Evolutionary conservation across 2,329 filamentous ascomycete genomes (phyloP).

Genomic region (Albifimbria verrucaria): DNA sequence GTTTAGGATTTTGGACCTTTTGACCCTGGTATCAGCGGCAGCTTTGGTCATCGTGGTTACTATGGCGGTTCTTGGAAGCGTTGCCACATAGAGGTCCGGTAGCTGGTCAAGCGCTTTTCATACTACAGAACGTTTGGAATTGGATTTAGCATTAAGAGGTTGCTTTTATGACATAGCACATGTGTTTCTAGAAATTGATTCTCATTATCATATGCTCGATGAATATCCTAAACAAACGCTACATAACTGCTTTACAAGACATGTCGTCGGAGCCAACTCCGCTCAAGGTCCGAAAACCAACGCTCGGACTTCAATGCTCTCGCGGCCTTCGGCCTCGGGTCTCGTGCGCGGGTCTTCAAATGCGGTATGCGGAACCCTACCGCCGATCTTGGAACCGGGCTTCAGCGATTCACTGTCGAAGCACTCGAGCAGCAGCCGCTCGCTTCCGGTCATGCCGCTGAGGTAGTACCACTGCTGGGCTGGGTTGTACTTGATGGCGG

Average conservation of each 20-base stretch:
- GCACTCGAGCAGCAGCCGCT: slow-evolving; percentile 75
- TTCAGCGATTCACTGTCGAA: slow-evolving; percentile 63
- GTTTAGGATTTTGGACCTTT: no score
- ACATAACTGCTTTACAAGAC: no score
- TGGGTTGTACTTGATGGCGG: slow-evolving; percentile 59
- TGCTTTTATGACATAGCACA: no score
- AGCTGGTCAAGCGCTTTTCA: no score
- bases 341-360: slow-evolving; percentile 74
- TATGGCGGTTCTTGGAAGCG: no score
- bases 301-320: slow-evolving; percentile 87
- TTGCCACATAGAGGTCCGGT: no score
- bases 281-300: slow-evolving; percentile 70
- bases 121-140: no score
- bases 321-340: slow-evolving; percentile 65
- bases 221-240: background rate
- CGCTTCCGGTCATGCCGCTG: slow-evolving; percentile 71
- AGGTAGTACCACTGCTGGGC: slow-evolving; percentile 75
- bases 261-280: no score
- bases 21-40: no score
- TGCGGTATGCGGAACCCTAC: slow-evolving; percentile 68
- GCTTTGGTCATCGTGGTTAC: no score
- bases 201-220: slow-evolving; percentile 1
- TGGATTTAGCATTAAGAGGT: no score
- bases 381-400: slow-evolving; percentile 47
- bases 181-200: slow-evolving; percentile 1